These are phyloP conservation scores for Blastocystis sp. DNA, from an alignment of 352 stramenopile genomes.

Conservation along the genomic window DNA sequence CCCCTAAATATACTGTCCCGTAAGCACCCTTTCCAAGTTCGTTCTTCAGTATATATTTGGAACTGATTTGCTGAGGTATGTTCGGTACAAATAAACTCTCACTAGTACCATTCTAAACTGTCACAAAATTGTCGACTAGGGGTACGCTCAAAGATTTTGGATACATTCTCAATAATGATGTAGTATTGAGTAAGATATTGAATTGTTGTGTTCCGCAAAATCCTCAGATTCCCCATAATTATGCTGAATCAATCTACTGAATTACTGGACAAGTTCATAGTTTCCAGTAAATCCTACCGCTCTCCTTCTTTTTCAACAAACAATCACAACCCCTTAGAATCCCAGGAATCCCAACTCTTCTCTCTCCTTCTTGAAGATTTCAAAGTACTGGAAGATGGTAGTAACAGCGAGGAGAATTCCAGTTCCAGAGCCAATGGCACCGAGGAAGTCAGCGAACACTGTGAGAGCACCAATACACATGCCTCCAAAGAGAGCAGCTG, in stretches of 20 bases:
- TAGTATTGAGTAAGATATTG: background rate
- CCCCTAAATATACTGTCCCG: constrained; percentile 51
- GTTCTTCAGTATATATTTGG: constrained; percentile 41
- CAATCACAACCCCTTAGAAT: constrained; percentile 26
- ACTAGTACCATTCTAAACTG: background rate
- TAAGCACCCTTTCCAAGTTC: constrained; percentile 61
- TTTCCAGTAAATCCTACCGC: too few relatives aligned
- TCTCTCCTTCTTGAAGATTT: constrained; percentile 52
- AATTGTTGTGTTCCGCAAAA: background rate
- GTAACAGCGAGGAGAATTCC: background rate
- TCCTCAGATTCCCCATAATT: background rate
- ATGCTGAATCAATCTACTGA: background rate
- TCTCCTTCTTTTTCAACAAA: background rate
- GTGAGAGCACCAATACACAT: too few relatives aligned
- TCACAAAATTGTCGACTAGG: background rate
- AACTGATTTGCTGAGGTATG: constrained; percentile 11
- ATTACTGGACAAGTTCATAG: too few relatives aligned
- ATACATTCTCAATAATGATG: background rate
- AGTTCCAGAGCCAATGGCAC: too few relatives aligned
- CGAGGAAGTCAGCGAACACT: too few relatives aligned
- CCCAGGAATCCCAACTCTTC: constrained; percentile 56
- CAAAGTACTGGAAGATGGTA: constrained; percentile 31
- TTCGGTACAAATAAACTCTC: constrained; percentile 21
- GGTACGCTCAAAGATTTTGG: background rate
- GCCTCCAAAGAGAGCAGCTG: too few relatives aligned